Evolutionary conservation across 805 yeast genomes (phyloP).

Genomic region (Kluyveromyces siamensis): DNA sequence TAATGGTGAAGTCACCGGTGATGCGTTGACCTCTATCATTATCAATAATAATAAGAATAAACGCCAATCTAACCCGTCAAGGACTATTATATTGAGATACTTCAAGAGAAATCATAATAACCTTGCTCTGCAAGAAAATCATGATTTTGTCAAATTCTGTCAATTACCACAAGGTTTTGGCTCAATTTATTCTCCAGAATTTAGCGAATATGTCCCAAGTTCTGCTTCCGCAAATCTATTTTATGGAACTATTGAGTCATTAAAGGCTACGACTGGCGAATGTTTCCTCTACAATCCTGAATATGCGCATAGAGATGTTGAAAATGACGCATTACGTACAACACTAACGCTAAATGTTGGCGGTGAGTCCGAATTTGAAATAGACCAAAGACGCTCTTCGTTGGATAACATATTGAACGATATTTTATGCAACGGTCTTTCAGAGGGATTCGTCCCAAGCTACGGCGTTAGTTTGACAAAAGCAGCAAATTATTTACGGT

Average conservation of each 20-base stretch:
- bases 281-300: constrained; percentile 21
- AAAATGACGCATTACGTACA: constrained; percentile 12
- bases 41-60: constrained; percentile 25
- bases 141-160: constrained; percentile 17
- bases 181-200: constrained; percentile 23
- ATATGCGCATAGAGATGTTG: constrained; percentile 6
- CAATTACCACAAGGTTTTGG: constrained; percentile 20
- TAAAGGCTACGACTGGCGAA: constrained; percentile 26
- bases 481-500: constrained; percentile 1
- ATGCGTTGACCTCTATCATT: constrained; percentile 22
- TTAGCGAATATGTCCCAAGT: constrained; percentile 22
- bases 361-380: constrained; percentile 23
- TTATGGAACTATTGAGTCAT: constrained; percentile 22
- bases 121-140: constrained; percentile 17
- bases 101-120: constrained; percentile 11
- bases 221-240: constrained; percentile 20
- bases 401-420: constrained; percentile 23
- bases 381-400: constrained; percentile 19
- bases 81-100: constrained; percentile 17
- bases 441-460: constrained; percentile 21
- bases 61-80: constrained; percentile 14
- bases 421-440: constrained; percentile 18
- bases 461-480: constrained; percentile 19
- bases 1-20: constrained; percentile 22
- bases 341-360: constrained; percentile 25